Percentiles rank a stretch among this genome's conserved stretches.
Conservation (phyloP, 2,329 filamentous ascomycete species). For the Bretziella fagacearum region DNA sequence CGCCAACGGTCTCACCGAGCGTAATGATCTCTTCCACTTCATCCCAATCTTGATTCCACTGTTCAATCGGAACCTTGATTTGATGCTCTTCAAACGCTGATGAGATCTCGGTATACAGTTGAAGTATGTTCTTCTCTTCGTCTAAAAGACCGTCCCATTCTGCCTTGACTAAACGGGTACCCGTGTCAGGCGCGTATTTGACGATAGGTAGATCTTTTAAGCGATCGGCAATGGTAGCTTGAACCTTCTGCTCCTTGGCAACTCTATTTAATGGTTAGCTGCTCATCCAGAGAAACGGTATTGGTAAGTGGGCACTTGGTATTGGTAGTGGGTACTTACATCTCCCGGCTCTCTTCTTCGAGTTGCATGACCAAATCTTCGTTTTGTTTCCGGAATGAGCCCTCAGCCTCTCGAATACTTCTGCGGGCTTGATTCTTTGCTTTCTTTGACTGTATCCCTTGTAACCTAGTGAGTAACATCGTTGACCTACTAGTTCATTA, state of each 20-base stretch:
- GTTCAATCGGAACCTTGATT: constrained; percentile 1
- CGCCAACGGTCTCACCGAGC: constrained; percentile 10
- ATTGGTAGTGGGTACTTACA: constrained; percentile 6
- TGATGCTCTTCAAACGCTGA: constrained; percentile 3
- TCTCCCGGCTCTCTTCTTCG: constrained; percentile 6
- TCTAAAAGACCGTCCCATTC: background rate
- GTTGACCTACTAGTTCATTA: constrained; percentile 5
- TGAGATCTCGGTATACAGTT: constrained; percentile 11
- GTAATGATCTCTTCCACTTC: constrained; percentile 14
- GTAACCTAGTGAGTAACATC: constrained; percentile 5
- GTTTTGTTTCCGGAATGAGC: constrained; percentile 6
- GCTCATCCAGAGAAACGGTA: too few relatives aligned
- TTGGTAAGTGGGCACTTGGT: background rate
- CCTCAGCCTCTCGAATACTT: constrained; percentile 4
- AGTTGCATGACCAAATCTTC: constrained; percentile 3
- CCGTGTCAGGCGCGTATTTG: background rate
- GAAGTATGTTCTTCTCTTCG: constrained; percentile 5
- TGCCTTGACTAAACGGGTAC: background rate
- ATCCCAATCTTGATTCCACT: constrained; percentile 11
- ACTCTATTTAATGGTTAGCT: constrained; percentile 6
- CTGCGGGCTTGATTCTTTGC: constrained; percentile 2
- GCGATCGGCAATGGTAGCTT: background rate
- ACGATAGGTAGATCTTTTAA: background rate
- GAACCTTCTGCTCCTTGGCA: constrained; percentile 5
- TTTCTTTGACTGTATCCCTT: constrained; percentile 8